Conservation (phyloP, 371 early-diverging fungal species). For the Mucor velutinosus region DNA sequence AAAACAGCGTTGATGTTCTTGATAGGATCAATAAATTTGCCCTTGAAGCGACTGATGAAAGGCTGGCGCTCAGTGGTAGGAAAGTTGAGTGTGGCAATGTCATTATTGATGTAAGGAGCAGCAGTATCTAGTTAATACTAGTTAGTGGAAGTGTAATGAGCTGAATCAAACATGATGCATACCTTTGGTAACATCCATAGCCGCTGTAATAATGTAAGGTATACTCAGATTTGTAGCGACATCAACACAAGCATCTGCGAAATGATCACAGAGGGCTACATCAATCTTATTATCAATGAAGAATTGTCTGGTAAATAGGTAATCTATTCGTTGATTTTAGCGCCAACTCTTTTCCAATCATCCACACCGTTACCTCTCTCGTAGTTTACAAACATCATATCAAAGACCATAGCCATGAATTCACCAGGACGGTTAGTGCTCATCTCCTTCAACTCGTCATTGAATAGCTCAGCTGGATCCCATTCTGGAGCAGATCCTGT, state of each 20-base stretch:
- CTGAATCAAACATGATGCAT: conserved; percentile 29
- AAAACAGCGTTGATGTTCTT: neutral
- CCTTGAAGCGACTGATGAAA: conserved; percentile 9
- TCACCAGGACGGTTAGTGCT: neutral
- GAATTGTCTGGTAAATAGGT: neutral
- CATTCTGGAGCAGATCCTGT: neutral
- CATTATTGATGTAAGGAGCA: conserved; percentile 14
- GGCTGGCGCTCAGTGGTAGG: conserved; percentile 15
- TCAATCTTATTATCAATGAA: conserved; percentile 6
- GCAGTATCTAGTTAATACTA: conserved; percentile 1
- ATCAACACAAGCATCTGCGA: conserved; percentile 9
- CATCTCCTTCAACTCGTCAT: neutral
- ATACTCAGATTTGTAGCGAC: conserved; percentile 2
- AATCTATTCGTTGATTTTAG: neutral
- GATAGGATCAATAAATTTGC: conserved; percentile 16
- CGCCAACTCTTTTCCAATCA: neutral
- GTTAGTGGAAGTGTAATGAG: conserved; percentile 22
- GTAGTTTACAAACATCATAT: neutral
- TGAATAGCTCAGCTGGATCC: neutral
- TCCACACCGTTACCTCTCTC: conserved; percentile 1
- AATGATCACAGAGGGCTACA: conserved; percentile 14
- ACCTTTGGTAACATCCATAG: conserved; percentile 5
- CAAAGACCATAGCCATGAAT: neutral
- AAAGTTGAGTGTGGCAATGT: conserved; percentile 13
- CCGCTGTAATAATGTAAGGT: conserved; percentile 7